These are phyloP conservation scores for Pythium graminicola DNA, from an alignment of 352 stramenopile species.

Conservation along the genomic window DNA sequence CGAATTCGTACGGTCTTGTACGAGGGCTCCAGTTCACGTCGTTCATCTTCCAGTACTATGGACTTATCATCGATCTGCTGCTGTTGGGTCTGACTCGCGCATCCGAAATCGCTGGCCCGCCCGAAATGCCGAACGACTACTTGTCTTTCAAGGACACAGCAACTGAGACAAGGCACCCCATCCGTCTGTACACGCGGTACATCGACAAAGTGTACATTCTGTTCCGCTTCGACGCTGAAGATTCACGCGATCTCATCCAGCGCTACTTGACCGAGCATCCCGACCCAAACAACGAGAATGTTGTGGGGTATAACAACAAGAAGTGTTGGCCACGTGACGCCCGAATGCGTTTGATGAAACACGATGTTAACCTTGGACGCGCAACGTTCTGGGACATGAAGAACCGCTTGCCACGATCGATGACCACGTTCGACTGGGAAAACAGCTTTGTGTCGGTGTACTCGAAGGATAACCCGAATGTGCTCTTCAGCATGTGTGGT, in stretches of 20 bases:
- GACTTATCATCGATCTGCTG: constrained; percentile 97
- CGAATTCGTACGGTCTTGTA: constrained; percentile 99
- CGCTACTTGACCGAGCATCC: constrained; percentile 99
- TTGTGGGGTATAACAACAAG: constrained; percentile 99
- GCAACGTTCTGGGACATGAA: constrained; percentile 99
- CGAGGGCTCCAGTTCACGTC: constrained; percentile 96
- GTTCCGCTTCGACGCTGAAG: constrained; percentile 97
- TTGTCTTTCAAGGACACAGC: constrained; percentile 97
- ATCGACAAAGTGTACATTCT: constrained; percentile 99
- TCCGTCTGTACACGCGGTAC: constrained; percentile 99
- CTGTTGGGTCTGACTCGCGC: constrained; percentile 96
- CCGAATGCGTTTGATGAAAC: constrained; percentile 99
- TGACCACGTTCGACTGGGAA: constrained; percentile 99
- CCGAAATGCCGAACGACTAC: constrained; percentile 98
- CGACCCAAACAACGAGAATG: constrained; percentile 99
- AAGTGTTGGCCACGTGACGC: constrained; percentile 99
- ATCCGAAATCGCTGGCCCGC: constrained; percentile 96
- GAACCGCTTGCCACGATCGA: constrained; percentile 96
- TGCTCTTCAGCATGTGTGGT: constrained; percentile 99
- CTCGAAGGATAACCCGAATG: constrained; percentile 99
- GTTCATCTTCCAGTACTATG: constrained; percentile 99
- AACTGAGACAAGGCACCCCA: constrained; percentile 97
- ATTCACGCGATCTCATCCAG: constrained; percentile 99
- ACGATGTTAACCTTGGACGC: constrained; percentile 99
- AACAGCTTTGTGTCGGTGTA: constrained; percentile 99